Evolutionary conservation across 768 basidiomycete genomes (phyloP).

Genomic region (Panaeolus papilionaceus): DNA sequence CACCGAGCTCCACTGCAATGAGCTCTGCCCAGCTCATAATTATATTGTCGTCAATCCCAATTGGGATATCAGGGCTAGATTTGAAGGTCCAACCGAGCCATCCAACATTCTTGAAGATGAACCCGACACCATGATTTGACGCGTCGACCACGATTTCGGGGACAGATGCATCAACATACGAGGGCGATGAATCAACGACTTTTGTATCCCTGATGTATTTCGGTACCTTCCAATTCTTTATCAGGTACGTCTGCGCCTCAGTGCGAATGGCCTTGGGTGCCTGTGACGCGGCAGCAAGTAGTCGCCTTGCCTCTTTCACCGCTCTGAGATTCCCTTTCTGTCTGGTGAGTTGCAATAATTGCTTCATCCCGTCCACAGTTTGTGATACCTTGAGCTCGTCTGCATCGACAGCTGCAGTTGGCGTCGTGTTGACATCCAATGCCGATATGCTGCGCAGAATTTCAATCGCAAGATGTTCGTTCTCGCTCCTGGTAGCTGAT

Average conservation of each 20-base stretch:
- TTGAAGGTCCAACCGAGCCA: constrained; percentile 44
- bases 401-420: too few relatives aligned
- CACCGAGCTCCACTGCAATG: constrained; percentile 44
- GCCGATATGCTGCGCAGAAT: too few relatives aligned
- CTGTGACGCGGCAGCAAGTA: constrained; percentile 21
- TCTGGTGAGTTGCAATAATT: background rate
- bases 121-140: constrained; percentile 37
- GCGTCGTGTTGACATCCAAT: too few relatives aligned
- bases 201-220: too few relatives aligned
- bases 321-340: background rate
- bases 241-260: constrained; percentile 28
- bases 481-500: too few relatives aligned
- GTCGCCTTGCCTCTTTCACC: background rate
- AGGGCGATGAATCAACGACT: too few relatives aligned
- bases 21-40: constrained; percentile 51
- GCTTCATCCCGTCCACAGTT: background rate
- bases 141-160: constrained; percentile 29
- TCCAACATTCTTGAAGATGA: constrained; percentile 30
- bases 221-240: constrained; percentile 22
- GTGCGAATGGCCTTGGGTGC: constrained; percentile 25
- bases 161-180: background rate
- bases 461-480: too few relatives aligned
- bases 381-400: too few relatives aligned
- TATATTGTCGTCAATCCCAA: constrained; percentile 28
- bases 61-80: constrained; percentile 24